These are phyloP conservation scores for Anthoceros angustus DNA, from an alignment of 225 moss, liverwort and hornwort genomes.

Conservation along the genomic window DNA sequence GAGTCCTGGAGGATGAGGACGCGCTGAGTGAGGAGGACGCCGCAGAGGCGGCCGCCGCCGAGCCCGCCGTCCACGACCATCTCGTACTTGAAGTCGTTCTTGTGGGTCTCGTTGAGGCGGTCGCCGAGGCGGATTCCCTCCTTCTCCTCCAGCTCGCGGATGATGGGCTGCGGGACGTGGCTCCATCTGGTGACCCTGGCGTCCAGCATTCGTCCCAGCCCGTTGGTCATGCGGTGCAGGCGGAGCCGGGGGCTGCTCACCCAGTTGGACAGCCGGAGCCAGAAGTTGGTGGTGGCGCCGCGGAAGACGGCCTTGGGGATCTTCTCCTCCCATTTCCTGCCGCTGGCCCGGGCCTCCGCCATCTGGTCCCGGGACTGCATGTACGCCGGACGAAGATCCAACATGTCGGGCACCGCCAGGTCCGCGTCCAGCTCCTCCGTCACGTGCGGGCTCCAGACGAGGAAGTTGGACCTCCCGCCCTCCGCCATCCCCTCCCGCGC, in stretches of 20 bases:
- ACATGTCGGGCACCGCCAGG: not conserved
- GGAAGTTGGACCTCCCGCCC: not conserved
- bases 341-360: not conserved
- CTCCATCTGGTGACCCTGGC: not conserved
- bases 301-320: not conserved
- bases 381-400: not conserved
- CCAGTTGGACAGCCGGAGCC: not conserved
- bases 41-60: conserved; percentile 2
- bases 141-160: not conserved
- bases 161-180: not conserved
- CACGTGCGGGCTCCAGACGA: not conserved
- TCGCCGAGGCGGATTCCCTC: not conserved
- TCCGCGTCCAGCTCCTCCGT: not conserved
- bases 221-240: not conserved
- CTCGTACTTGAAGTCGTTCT: not conserved
- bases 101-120: not conserved
- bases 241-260: conserved; percentile 3
- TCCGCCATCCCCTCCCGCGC: not conserved
- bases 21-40: not conserved
- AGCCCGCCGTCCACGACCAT: not conserved
- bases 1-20: not conserved
- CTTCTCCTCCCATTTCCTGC: not conserved
- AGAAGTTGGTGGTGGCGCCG: conserved; percentile 1
- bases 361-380: not conserved
- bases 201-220: not conserved